Evolutionary conservation across 805 yeast genomes (phyloP).

Genomic region (Diddensiella santjacobensis): DNA sequence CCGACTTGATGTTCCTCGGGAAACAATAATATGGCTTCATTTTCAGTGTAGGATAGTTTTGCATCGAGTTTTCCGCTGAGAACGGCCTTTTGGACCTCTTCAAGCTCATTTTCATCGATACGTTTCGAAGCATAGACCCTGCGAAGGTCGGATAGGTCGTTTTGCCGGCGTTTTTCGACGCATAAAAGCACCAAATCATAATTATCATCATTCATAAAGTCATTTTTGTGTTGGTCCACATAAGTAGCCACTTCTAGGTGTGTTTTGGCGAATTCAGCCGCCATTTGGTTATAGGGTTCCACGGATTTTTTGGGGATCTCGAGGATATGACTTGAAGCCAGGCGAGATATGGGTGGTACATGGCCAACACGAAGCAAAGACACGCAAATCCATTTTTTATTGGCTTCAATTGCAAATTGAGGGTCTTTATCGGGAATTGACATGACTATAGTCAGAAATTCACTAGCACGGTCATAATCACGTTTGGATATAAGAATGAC

Average conservation of each 20-base stretch:
- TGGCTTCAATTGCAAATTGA: not conserved
- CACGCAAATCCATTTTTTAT: not conserved
- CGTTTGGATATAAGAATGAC: conserved; percentile 5
- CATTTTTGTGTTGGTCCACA: not conserved
- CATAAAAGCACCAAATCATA: conserved; percentile 4
- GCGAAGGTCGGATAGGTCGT: not conserved
- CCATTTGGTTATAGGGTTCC: not conserved
- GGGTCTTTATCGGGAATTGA: not conserved
- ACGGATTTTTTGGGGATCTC: not conserved
- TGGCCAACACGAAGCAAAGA: not conserved
- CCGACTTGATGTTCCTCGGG: not conserved
- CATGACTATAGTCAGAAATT: conserved; percentile 7
- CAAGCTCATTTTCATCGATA: not conserved
- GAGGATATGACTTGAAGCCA: not conserved
- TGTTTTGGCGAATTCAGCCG: not conserved
- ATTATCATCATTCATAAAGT: not conserved
- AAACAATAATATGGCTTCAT: not conserved
- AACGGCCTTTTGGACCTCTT: not conserved
- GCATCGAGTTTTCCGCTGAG: not conserved
- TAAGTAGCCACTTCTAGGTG: not conserved
- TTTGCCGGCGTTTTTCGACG: not conserved
- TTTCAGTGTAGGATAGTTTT: not conserved
- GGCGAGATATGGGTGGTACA: not conserved
- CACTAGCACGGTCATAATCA: conserved; percentile 9
- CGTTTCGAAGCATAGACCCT: not conserved